These are phyloP conservation scores for Solanum virginianum DNA, from an alignment of 257 asterid genomes.

Conservation along the genomic window DNA sequence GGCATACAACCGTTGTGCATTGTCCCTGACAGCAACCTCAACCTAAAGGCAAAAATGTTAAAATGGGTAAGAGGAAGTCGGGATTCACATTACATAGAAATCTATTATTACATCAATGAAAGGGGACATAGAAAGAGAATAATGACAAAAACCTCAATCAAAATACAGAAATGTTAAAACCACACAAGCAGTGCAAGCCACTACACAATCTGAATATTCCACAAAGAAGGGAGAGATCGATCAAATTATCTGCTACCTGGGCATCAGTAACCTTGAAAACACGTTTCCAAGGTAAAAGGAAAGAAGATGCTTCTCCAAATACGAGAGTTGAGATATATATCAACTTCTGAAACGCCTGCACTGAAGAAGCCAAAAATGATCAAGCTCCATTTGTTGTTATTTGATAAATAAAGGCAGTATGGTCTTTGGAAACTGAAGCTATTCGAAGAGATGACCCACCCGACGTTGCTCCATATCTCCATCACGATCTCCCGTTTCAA, in stretches of 20 bases:
- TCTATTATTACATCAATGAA: not conserved
- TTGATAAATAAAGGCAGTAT: constrained; percentile 1
- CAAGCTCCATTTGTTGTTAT: constrained; percentile 28
- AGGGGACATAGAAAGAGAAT: not conserved
- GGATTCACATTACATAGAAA: not conserved
- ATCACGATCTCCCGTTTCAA: constrained; percentile 91
- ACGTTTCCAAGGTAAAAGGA: constrained; percentile 98
- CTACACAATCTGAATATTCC: not conserved
- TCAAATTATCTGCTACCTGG: constrained; percentile 45
- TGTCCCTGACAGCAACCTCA: constrained; percentile 90
- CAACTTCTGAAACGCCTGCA: constrained; percentile 99
- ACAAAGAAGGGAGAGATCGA: not conserved
- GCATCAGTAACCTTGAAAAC: constrained; percentile 85
- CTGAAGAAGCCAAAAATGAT: constrained; percentile 43
- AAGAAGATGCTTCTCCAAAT: constrained; percentile 91
- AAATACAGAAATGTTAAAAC: not conserved
- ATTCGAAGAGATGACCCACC: constrained; percentile 27
- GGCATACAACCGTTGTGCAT: constrained; percentile 77
- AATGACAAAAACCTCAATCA: not conserved
- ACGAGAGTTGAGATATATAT: constrained; percentile 87
- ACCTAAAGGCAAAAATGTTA: constrained; percentile 37
- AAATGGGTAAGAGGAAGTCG: not conserved
- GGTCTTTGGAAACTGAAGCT: not conserved
- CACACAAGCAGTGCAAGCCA: not conserved
- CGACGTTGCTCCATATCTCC: constrained; percentile 77